Conservation (phyloP, 2,329 filamentous ascomycete species). For the Sporothrix euskadiensis region DNA sequence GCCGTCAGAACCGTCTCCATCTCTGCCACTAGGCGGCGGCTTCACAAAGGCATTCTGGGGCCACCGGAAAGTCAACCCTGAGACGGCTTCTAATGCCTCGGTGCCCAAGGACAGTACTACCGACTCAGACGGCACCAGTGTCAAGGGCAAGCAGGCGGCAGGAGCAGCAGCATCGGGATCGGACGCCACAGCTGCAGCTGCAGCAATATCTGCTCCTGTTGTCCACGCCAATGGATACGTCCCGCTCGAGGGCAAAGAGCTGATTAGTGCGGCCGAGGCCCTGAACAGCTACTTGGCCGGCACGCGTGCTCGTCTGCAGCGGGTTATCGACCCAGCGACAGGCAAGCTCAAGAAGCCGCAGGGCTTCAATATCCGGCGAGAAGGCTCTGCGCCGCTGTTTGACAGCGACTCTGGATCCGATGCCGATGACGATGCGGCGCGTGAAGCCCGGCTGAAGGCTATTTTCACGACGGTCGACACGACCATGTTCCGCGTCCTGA, state of each 20-base stretch:
- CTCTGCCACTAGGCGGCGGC: constrained; percentile 42
- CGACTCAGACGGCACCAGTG: constrained; percentile 57
- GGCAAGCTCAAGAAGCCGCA: constrained; percentile 54
- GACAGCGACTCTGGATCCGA: constrained; percentile 19
- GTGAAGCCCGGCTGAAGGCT: constrained; percentile 69
- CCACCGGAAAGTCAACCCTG: constrained; percentile 50
- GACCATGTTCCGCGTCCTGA: constrained; percentile 89
- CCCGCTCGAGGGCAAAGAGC: constrained; percentile 73
- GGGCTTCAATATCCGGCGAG: background rate
- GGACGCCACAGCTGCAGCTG: background rate
- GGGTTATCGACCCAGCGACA: constrained; percentile 62
- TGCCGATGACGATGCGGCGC: constrained; percentile 47
- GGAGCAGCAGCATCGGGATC: constrained; percentile 39
- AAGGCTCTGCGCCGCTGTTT: constrained; percentile 41
- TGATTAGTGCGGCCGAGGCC: constrained; percentile 77
- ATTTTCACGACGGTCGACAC: constrained; percentile 89
- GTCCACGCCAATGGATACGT: constrained; percentile 25
- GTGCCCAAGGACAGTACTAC: constrained; percentile 51
- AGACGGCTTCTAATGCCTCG: constrained; percentile 62
- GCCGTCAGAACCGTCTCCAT: constrained; percentile 38
- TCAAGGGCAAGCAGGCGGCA: constrained; percentile 49
- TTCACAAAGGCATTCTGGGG: constrained; percentile 59
- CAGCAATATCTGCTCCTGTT: background rate
- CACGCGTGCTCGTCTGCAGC: constrained; percentile 67
- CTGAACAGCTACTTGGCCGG: constrained; percentile 87